phyloP scores from a whole-genome alignment of 208 protist species.

The Trypanosoma lewisi region DNA sequence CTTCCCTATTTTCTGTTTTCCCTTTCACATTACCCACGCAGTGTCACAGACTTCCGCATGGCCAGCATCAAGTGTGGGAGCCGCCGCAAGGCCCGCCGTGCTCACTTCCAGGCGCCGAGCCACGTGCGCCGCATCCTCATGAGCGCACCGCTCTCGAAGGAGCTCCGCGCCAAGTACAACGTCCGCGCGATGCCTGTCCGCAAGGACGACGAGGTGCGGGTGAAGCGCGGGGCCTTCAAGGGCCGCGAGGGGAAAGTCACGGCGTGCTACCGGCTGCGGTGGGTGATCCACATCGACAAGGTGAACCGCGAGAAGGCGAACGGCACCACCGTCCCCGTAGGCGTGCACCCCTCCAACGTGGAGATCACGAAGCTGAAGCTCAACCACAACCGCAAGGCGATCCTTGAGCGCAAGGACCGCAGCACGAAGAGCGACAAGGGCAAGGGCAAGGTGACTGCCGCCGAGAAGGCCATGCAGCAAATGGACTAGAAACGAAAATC shows the following conservation, averaged over 20 bases:
- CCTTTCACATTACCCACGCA: background rate
- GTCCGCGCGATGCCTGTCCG: conserved; percentile 98
- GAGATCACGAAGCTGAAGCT: conserved; percentile 99
- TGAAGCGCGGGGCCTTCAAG: conserved; percentile 96
- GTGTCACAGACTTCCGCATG: conserved; percentile 42
- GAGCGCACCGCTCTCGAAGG: conserved; percentile 97
- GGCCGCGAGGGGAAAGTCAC: conserved; percentile 96
- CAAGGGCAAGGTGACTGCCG: conserved; percentile 89
- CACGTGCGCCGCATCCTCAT: conserved; percentile 96
- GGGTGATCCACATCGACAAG: conserved; percentile 99
- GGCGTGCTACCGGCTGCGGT: conserved; percentile 98
- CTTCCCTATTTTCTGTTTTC: conserved; percentile 16
- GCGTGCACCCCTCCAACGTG: conserved; percentile 98
- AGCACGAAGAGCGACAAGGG: conserved; percentile 88
- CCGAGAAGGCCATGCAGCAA: conserved; percentile 92
- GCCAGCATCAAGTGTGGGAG: conserved; percentile 87
- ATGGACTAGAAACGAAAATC: conserved; percentile 71
- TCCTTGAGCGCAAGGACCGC: conserved; percentile 94
- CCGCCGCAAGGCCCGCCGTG: conserved; percentile 97
- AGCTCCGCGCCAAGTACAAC: conserved; percentile 98
- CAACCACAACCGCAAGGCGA: conserved; percentile 97
- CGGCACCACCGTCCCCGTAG: conserved; percentile 91
- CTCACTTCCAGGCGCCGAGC: conserved; percentile 98
- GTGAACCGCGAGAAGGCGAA: conserved; percentile 97
- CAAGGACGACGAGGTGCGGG: conserved; percentile 99